phyloP scores from a whole-genome alignment of 2,329 filamentous ascomycete genomes.

The Ustilaginoidea virens region DNA sequence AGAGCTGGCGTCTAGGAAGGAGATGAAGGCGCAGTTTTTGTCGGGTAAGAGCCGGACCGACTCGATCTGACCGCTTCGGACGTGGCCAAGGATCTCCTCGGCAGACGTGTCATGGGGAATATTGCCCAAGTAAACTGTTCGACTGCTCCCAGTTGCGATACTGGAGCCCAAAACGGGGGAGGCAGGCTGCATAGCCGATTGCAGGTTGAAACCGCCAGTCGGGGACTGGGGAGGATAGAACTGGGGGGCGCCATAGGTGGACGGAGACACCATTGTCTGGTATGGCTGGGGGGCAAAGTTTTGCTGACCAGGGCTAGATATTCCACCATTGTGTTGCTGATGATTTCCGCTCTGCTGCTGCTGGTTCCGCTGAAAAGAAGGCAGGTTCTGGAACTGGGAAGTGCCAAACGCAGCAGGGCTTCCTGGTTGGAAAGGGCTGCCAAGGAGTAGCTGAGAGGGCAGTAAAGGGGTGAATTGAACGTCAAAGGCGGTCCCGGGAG shows the following conservation, averaged over 20 bases:
- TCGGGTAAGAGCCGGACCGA: conserved; percentile 93
- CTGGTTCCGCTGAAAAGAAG: conserved; percentile 50
- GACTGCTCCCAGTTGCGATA: conserved; percentile 76
- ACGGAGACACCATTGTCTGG: conserved; percentile 73
- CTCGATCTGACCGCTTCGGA: conserved; percentile 94
- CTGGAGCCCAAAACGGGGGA: conserved; percentile 67
- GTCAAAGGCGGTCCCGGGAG: conserved; percentile 78
- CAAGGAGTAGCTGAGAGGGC: conserved; percentile 84
- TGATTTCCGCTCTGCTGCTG: conserved; percentile 36
- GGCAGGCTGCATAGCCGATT: conserved; percentile 44
- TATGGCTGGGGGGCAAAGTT: conserved; percentile 72
- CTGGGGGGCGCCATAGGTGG: conserved; percentile 65
- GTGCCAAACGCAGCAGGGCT: conserved; percentile 81
- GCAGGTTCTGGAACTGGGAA: conserved; percentile 78
- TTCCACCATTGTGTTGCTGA: conserved; percentile 42
- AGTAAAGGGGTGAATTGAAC: conserved; percentile 98
- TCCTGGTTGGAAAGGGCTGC: conserved; percentile 91
- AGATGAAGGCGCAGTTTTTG: conserved; percentile 99
- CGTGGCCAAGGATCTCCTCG: conserved; percentile 91
- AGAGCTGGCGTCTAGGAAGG: conserved; percentile 92
- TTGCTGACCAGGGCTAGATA: conserved; percentile 62
- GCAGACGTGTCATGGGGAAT: conserved; percentile 95
- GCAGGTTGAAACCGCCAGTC: conserved; percentile 52
- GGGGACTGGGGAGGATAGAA: conserved; percentile 85
- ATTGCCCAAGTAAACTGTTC: conserved; percentile 94